Conservation (phyloP, 805 yeast genomes). For the Pichia paraexigua region DNA sequence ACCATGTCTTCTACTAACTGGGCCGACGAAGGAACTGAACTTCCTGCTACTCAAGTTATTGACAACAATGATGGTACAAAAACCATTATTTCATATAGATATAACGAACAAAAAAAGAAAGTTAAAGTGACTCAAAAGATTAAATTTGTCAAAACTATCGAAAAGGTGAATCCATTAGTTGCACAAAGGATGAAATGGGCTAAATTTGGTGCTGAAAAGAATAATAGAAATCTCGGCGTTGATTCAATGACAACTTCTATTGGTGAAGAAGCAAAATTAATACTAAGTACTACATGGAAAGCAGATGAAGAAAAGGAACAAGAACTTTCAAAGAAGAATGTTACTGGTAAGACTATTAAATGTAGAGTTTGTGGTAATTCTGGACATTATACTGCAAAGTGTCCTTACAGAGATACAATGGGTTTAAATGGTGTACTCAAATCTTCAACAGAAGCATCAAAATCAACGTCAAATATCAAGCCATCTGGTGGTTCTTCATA, state of each 20-base stretch:
- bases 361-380: conserved; percentile 90
- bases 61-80: conserved; percentile 83
- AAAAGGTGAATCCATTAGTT: conserved; percentile 73
- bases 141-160: conserved; percentile 67
- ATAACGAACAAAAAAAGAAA: conserved; percentile 72
- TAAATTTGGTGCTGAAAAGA: conserved; percentile 77
- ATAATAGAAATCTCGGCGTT: conserved; percentile 70
- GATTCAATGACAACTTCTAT: conserved; percentile 80
- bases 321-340: conserved; percentile 39
- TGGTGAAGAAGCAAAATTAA: conserved; percentile 75
- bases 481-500: conserved; percentile 31
- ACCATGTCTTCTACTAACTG: conserved; percentile 32
- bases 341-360: conserved; percentile 40
- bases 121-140: conserved; percentile 83
- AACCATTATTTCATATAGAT: conserved; percentile 71
- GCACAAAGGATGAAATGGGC: conserved; percentile 86
- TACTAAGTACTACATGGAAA: conserved; percentile 70
- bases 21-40: conserved; percentile 67
- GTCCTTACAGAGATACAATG: conserved; percentile 92
- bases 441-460: conserved; percentile 7
- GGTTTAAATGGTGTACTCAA: conserved; percentile 32
- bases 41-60: conserved; percentile 66
- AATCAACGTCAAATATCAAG: conserved; percentile 11
- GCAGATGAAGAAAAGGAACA: conserved; percentile 69
- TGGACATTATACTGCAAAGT: conserved; percentile 83